A percentile compares a stretch with the other conserved stretches of the same genome.
These are phyloP conservation scores for Dactylellina leptospora DNA, from an alignment of 2,329 filamentous ascomycete species.

Conservation along the genomic window DNA sequence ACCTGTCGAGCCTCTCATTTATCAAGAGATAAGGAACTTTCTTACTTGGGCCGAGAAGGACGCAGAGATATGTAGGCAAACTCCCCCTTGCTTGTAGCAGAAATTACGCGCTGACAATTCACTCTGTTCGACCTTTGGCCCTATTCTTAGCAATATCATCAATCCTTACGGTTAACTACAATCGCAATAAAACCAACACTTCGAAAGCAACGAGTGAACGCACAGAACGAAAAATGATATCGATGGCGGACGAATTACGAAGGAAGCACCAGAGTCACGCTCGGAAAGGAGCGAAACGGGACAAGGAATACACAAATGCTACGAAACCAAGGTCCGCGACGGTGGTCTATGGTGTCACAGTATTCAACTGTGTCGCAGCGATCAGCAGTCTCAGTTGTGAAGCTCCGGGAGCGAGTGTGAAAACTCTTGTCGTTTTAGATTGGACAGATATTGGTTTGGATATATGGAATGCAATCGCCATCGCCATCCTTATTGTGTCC, in stretches of 20 bases:
- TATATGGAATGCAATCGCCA: conserved; percentile 48
- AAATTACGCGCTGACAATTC: not conserved
- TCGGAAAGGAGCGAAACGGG: not conserved
- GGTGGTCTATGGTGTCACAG: conserved; percentile 43
- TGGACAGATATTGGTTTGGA: conserved; percentile 48
- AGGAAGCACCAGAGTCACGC: not conserved
- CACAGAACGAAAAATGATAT: conserved; percentile 44
- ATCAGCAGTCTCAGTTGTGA: conserved; percentile 39
- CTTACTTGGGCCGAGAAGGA: conserved; percentile 45
- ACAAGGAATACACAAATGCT: not conserved
- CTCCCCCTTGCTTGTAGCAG: too few relatives aligned
- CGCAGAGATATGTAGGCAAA: conserved; percentile 40
- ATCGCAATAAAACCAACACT: conserved; percentile 35
- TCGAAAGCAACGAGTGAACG: conserved; percentile 40
- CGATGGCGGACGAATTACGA: conserved; percentile 31
- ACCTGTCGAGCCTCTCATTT: conserved; percentile 40
- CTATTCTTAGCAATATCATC: conserved; percentile 26
- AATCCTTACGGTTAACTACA: conserved; percentile 40
- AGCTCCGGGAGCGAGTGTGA: conserved; percentile 21
- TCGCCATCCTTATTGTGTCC: conserved; percentile 42
- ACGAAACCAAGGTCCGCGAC: not conserved
- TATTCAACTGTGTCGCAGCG: conserved; percentile 45
- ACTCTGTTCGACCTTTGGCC: not conserved
- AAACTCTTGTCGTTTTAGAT: conserved; percentile 39
- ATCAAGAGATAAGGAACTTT: conserved; percentile 48